These are phyloP conservation scores for Vaccinium macrocarpon DNA, from an alignment of 148 eudicot species.

Conservation along the genomic window DNA sequence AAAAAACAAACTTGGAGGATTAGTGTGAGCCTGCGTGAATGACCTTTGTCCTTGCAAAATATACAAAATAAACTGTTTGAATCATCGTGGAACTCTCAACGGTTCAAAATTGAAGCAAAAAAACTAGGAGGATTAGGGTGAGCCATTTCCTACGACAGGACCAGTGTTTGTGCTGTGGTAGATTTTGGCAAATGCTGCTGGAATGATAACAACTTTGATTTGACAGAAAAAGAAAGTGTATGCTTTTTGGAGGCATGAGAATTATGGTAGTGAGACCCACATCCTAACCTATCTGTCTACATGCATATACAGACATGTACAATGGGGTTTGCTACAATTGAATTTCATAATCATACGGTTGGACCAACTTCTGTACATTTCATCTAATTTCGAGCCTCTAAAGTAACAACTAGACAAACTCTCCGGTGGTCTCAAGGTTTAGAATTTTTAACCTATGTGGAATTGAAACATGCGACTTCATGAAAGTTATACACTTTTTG, in stretches of 20 bases:
- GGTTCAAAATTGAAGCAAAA: background rate
- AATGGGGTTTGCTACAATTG: background rate
- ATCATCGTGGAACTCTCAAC: background rate
- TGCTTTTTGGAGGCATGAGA: background rate
- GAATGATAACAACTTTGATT: background rate
- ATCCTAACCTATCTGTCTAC: background rate
- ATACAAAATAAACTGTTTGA: background rate
- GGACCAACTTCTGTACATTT: too few relatives aligned
- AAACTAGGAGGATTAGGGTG: background rate
- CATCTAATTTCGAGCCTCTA: too few relatives aligned
- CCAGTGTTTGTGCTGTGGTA: background rate
- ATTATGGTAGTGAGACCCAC: background rate
- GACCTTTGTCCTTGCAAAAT: background rate
- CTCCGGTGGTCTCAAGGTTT: too few relatives aligned
- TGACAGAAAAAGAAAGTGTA: background rate
- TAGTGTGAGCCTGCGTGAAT: background rate
- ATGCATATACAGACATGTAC: too few relatives aligned
- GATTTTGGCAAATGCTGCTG: background rate
- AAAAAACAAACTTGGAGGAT: background rate
- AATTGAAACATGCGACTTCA: too few relatives aligned
- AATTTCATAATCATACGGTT: background rate
- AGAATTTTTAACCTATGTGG: too few relatives aligned
- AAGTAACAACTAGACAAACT: too few relatives aligned
- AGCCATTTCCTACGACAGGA: background rate
- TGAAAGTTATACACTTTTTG: too few relatives aligned